A percentile compares a stretch with the other conserved stretches of the same genome.
phyloP scores from a whole-genome alignment of 2,329 filamentous ascomycete species.

The Xylaria sp. region DNA sequence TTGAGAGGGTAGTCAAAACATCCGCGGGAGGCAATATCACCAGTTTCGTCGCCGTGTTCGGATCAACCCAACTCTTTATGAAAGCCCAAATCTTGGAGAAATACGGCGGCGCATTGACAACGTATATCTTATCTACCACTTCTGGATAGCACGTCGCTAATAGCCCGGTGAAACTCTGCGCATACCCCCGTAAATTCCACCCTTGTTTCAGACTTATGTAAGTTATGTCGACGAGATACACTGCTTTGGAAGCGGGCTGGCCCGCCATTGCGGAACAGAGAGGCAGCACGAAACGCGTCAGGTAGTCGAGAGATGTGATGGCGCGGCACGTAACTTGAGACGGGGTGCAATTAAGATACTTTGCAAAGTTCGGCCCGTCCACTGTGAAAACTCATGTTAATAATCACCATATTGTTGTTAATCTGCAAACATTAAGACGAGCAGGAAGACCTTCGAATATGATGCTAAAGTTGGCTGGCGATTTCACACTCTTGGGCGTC shows the following conservation, averaged over 20 bases:
- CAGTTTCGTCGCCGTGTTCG: slow-evolving; percentile 28
- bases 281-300: slow-evolving; percentile 31
- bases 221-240: slow-evolving; percentile 28
- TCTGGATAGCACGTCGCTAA: slow-evolving; percentile 33
- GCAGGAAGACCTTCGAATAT: not conserved
- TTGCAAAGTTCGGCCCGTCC: slow-evolving; percentile 26
- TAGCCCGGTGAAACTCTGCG: slow-evolving; percentile 23
- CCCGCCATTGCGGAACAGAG: slow-evolving; percentile 26
- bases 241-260: slow-evolving; percentile 21
- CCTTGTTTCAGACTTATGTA: slow-evolving; percentile 21
- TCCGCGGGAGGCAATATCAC: slow-evolving; percentile 21
- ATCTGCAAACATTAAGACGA: not conserved
- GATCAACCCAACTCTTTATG: slow-evolving; percentile 29
- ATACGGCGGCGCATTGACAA: slow-evolving; percentile 28
- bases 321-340: slow-evolving; percentile 23
- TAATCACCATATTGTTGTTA: not conserved
- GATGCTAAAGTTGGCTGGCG: not conserved
- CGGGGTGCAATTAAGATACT: slow-evolving; percentile 12
- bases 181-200: slow-evolving; percentile 28
- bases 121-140: slow-evolving; percentile 28
- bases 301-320: slow-evolving; percentile 28
- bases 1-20: slow-evolving; percentile 17
- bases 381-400: slow-evolving; percentile 19
- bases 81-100: slow-evolving; percentile 28
- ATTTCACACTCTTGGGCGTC: not conserved